phyloP scores from a whole-genome alignment of 345 rosid species.

The Gossypium ekmanianum region DNA sequence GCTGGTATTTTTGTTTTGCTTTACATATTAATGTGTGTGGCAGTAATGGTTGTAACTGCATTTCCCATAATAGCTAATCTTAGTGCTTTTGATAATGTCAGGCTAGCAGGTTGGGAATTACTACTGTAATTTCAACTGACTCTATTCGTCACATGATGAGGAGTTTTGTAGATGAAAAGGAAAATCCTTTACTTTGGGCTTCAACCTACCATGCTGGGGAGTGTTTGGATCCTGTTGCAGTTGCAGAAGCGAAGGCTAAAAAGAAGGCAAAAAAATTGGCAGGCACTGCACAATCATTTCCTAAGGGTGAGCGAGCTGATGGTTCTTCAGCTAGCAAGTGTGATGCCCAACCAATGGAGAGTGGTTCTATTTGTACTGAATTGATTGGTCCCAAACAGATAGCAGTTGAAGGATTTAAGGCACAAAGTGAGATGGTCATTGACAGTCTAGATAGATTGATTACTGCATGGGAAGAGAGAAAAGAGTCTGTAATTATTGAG shows the following conservation, averaged over 20 bases:
- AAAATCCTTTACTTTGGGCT: conserved; percentile 92
- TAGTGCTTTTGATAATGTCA: conserved; percentile 13
- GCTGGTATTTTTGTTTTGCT: conserved; percentile 54
- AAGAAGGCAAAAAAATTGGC: conserved; percentile 64
- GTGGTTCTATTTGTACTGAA: conserved; percentile 33
- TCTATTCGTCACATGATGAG: conserved; percentile 99
- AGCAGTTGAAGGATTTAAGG: conserved; percentile 96
- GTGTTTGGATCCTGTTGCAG: conserved; percentile 79
- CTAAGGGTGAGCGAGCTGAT: conserved; percentile 42
- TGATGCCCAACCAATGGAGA: conserved; percentile 31
- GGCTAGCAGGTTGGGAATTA: conserved; percentile 81
- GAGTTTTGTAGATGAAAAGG: conserved; percentile 85
- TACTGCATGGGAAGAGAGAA: conserved; percentile 93
- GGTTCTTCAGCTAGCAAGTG: conserved; percentile 41
- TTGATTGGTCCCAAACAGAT: conserved; percentile 74
- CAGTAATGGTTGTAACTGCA: neutral
- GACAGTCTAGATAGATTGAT: conserved; percentile 95
- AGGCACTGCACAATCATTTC: conserved; percentile 29
- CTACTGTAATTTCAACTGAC: conserved; percentile 91
- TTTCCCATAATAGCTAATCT: neutral
- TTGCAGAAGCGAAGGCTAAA: conserved; percentile 87
- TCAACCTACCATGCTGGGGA: conserved; percentile 99
- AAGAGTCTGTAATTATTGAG: conserved; percentile 95
- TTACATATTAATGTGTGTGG: neutral
- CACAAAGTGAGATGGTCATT: conserved; percentile 99